These are phyloP conservation scores for Borovskyia barvae DNA, from an alignment of 208 protist species.

Conservation along the genomic window DNA sequence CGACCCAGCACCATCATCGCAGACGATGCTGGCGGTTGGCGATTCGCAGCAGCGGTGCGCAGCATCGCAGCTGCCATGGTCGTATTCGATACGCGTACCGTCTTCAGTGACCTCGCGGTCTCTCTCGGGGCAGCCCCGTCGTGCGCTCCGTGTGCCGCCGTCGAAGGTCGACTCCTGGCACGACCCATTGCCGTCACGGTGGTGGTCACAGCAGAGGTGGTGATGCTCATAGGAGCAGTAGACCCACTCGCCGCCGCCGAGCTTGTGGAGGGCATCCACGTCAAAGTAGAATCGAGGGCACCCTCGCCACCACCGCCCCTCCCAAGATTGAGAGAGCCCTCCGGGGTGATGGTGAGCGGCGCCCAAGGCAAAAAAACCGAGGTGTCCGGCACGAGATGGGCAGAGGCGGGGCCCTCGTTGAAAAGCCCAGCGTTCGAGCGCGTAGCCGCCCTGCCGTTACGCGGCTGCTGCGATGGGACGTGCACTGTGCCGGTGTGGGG, in stretches of 20 bases:
- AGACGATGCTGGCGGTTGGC: neutral
- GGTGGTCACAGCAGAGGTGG: neutral
- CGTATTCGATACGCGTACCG: too few relatives aligned
- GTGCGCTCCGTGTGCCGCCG: too few relatives aligned
- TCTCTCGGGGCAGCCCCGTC: too few relatives aligned
- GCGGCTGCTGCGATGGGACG: neutral
- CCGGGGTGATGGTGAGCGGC: conserved; percentile 55
- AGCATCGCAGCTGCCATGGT: neutral
- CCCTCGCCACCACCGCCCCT: neutral
- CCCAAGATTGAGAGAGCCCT: conserved; percentile 43
- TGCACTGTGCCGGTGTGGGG: too few relatives aligned
- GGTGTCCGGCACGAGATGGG: conserved; percentile 32
- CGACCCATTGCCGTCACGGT: conserved; percentile 4
- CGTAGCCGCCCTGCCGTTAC: neutral
- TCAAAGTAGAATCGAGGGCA: conserved; percentile 4
- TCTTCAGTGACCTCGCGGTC: too few relatives aligned
- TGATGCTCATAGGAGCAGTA: conserved; percentile 11
- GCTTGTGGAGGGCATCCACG: conserved; percentile 23
- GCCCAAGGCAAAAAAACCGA: conserved; percentile 67
- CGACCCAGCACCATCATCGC: neutral
- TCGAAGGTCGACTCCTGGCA: too few relatives aligned
- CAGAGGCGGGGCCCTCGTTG: neutral
- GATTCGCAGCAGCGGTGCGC: neutral
- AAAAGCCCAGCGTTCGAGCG: neutral
- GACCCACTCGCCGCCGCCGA: conserved; percentile 19